Conservation (phyloP, 352 stramenopile species). For the Globisporangium alternatum region DNA sequence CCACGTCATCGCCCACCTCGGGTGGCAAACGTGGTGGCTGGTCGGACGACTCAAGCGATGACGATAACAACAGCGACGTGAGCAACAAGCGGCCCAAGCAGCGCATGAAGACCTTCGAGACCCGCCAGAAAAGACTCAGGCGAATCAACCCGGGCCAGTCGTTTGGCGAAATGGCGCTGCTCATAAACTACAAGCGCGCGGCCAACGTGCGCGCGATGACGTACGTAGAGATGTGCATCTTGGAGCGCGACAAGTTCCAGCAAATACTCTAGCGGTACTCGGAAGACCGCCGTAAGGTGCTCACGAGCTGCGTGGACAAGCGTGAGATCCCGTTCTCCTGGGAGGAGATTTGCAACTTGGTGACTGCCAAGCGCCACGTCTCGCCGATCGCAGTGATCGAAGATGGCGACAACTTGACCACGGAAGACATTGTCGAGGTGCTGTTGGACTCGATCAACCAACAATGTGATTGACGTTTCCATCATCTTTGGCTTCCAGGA, state of each 20-base stretch:
- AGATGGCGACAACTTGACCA: slow-evolving; percentile 7
- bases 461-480: neutral
- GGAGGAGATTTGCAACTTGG: slow-evolving; percentile 9
- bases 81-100: neutral
- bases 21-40: neutral
- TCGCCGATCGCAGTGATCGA: slow-evolving; percentile 1
- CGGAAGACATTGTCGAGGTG: slow-evolving; percentile 6
- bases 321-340: slow-evolving; percentile 10
- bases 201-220: slow-evolving; percentile 21
- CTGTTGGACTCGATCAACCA: slow-evolving; percentile 3
- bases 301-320: slow-evolving; percentile 21
- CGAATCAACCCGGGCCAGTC: slow-evolving; percentile 19
- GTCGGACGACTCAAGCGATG: slow-evolving; percentile 1
- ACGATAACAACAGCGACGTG: neutral
- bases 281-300: slow-evolving; percentile 14
- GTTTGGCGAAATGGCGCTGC: slow-evolving; percentile 32
- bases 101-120: neutral
- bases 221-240: slow-evolving; percentile 24
- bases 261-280: slow-evolving; percentile 15
- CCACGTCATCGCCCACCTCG: neutral
- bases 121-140: slow-evolving; percentile 5
- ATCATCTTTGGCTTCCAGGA: slow-evolving; percentile 14
- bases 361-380: neutral
- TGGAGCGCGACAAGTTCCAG: slow-evolving; percentile 17
- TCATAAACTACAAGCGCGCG: slow-evolving; percentile 26